Conservation (phyloP, 1,139 yeast species). For the Hyphopichia wangnamkhiaoensis region DNA sequence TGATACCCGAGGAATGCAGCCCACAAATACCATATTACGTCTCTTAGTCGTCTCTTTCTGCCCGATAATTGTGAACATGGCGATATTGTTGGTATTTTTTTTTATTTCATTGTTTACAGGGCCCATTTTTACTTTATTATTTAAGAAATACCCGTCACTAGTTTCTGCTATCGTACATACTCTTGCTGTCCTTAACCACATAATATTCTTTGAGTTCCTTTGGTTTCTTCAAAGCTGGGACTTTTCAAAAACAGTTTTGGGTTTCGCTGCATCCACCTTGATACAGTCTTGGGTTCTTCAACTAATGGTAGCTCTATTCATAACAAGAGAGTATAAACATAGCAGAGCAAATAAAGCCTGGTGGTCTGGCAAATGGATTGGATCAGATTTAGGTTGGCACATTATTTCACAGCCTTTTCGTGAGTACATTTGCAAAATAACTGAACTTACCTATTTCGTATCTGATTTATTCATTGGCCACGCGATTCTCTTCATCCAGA, state of each 20-base stretch:
- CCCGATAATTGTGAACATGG: conserved; percentile 50
- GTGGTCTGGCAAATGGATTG: conserved; percentile 72
- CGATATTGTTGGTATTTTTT: conserved; percentile 38
- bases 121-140: conserved; percentile 40
- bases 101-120: conserved; percentile 46
- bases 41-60: conserved; percentile 42
- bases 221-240: conserved; percentile 58
- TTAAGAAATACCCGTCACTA: conserved; percentile 41
- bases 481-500: conserved; percentile 46
- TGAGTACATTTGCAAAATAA: conserved; percentile 53
- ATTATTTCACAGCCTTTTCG: conserved; percentile 54
- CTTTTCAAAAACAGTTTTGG: conserved; percentile 49
- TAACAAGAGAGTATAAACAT: conserved; percentile 52
- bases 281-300: conserved; percentile 50
- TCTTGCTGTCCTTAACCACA: conserved; percentile 42
- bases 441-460: conserved; percentile 56
- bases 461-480: conserved; percentile 57
- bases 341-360: conserved; percentile 56
- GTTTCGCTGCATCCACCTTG: conserved; percentile 39
- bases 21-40: conserved; percentile 39
- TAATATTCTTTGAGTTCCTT: conserved; percentile 48
- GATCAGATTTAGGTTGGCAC: conserved; percentile 53
- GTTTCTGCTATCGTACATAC: conserved; percentile 47
- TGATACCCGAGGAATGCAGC: conserved; percentile 26
- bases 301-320: conserved; percentile 34